phyloP scores from a whole-genome alignment of 2,329 filamentous ascomycete species.

The Aureobasidium lini region DNA sequence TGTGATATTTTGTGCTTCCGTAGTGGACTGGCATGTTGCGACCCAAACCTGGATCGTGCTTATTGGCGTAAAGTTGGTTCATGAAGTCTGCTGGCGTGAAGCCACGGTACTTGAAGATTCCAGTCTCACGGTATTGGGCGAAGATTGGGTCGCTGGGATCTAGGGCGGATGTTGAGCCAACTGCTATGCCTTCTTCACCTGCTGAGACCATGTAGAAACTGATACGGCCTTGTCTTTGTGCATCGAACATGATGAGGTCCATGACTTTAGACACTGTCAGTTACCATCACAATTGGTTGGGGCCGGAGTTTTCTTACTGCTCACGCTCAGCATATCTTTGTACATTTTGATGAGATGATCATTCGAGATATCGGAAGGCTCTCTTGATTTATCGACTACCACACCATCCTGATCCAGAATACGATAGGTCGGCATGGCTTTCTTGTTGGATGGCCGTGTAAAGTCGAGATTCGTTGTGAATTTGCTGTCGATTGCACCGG shows the following conservation, averaged over 20 bases:
- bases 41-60: constrained; percentile 68
- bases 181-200: constrained; percentile 87
- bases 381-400: constrained; percentile 66
- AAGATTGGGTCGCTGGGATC: constrained; percentile 84
- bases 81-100: constrained; percentile 87
- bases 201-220: constrained; percentile 97
- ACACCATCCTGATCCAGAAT: constrained; percentile 82
- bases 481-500: constrained; percentile 88
- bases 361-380: constrained; percentile 56
- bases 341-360: constrained; percentile 56
- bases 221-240: constrained; percentile 85
- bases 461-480: constrained; percentile 79
- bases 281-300: background rate
- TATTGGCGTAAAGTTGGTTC: constrained; percentile 88
- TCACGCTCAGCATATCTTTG: constrained; percentile 53
- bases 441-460: constrained; percentile 61
- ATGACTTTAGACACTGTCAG: constrained; percentile 53
- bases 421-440: constrained; percentile 83
- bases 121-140: constrained; percentile 89
- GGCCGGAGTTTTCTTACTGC: background rate
- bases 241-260: constrained; percentile 97
- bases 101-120: constrained; percentile 82
- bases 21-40: constrained; percentile 99
- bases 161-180: constrained; percentile 79
- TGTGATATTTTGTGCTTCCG: constrained; percentile 73